These are phyloP conservation scores for Asterophora parasitica DNA, from an alignment of 768 basidiomycete genomes.

Conservation along the genomic window DNA sequence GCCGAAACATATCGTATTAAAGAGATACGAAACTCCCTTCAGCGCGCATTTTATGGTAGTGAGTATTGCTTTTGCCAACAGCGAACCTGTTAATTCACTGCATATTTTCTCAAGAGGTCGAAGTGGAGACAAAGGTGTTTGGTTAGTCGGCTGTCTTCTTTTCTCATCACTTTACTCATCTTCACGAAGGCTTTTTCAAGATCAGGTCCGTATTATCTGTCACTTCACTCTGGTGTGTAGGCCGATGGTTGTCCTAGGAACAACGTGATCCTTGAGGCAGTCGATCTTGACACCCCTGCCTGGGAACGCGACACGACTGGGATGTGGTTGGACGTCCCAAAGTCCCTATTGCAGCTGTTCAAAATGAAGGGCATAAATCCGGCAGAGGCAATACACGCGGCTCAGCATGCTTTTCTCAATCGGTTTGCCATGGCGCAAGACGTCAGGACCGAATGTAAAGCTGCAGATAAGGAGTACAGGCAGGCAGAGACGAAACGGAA, in stretches of 20 bases:
- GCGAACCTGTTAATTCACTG: background rate
- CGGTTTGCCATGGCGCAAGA: slow-evolving; percentile 66
- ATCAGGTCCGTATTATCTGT: slow-evolving; percentile 40
- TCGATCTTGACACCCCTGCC: slow-evolving; percentile 73
- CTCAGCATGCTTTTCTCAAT: slow-evolving; percentile 80
- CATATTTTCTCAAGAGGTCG: slow-evolving; percentile 41
- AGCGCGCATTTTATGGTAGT: slow-evolving; percentile 71
- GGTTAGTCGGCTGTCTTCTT: slow-evolving; percentile 38
- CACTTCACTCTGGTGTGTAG: no score
- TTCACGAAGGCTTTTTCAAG: slow-evolving; percentile 67
- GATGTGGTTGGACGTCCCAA: slow-evolving; percentile 75
- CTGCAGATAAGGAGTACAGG: slow-evolving; percentile 68
- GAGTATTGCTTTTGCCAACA: slow-evolving; percentile 22
- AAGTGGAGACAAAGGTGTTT: slow-evolving; percentile 66
- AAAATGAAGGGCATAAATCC: slow-evolving; percentile 50
- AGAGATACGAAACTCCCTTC: slow-evolving; percentile 51
- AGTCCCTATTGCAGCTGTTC: slow-evolving; percentile 47
- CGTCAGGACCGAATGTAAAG: slow-evolving; percentile 80
- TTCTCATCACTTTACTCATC: background rate
- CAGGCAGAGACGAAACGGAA: slow-evolving; percentile 48
- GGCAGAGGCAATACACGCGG: slow-evolving; percentile 82
- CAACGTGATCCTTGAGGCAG: slow-evolving; percentile 63
- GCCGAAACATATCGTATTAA: slow-evolving; percentile 70
- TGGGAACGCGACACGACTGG: slow-evolving; percentile 74
- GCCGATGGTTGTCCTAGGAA: slow-evolving; percentile 34